Conservation (phyloP, 176 grass and related monocot species). For the Echinochloa phyllopogon region DNA sequence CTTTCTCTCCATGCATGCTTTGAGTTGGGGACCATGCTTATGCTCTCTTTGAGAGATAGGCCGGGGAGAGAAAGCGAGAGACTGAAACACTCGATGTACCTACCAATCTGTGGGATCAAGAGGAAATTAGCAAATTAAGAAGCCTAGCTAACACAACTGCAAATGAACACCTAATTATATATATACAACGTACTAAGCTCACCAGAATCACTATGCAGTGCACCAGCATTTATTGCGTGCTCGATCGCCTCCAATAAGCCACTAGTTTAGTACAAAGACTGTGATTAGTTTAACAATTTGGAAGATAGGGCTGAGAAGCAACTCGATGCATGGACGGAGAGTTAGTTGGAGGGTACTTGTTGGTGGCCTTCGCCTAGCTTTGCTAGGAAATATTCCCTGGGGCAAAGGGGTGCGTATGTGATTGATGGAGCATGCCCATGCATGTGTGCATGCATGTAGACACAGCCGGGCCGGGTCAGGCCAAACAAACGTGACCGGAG, state of each 20-base stretch:
- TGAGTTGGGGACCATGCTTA: slow-evolving; percentile 37
- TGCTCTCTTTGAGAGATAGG: background rate
- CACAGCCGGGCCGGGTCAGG: background rate
- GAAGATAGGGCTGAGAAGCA: background rate
- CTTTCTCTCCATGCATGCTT: slow-evolving; percentile 37
- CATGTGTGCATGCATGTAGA: slow-evolving; percentile 34
- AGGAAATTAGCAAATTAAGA: slow-evolving; percentile 3
- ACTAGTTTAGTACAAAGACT: background rate
- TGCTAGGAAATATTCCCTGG: slow-evolving; percentile 51
- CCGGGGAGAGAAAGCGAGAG: background rate
- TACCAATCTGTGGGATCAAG: slow-evolving; percentile 39
- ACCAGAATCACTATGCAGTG: slow-evolving; percentile 22
- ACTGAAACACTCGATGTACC: slow-evolving; percentile 31
- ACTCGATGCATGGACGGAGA: background rate
- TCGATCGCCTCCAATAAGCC: slow-evolving; percentile 13
- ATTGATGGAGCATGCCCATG: slow-evolving; percentile 35
- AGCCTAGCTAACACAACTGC: slow-evolving; percentile 11
- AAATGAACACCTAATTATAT: slow-evolving; percentile 11
- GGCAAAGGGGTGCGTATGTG: slow-evolving; percentile 8
- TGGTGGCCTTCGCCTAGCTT: slow-evolving; percentile 28
- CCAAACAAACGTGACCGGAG: slow-evolving; percentile 44
- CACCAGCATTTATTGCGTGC: slow-evolving; percentile 43
- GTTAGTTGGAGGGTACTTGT: slow-evolving; percentile 67
- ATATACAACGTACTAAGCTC: background rate
- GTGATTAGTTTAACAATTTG: background rate